Base-by-base conservation (phyloP, 1,284 basidiomycete genomes). In the Paramarasmius palmivorus region DNA sequence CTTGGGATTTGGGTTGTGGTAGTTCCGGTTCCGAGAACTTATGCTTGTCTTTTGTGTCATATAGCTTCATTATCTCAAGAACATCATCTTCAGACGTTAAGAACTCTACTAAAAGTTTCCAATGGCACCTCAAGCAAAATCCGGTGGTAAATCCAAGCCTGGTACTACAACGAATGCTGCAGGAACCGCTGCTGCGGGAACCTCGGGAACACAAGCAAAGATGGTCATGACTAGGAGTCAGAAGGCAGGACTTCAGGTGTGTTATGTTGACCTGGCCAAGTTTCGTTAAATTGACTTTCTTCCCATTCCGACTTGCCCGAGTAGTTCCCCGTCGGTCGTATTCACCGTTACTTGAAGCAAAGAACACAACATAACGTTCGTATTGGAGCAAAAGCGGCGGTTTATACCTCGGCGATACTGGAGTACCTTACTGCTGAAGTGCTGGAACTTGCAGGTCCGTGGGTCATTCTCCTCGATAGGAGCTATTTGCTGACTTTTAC, bases 381-480 rank as follows among this genome's bases (percentile, higher is more conserved):
- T 36, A 92, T 95, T 61, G 93, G 93, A 41, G 93, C 92, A 25
- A 95, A 95, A 69, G 93, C 93, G 14, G 92, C 93, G 4, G 93
- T 95, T 7, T 95, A 95, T 68, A 91, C 90, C n/a, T 86, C 89
- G 36, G 93, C 93, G 23, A 93, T 95, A 63, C 77, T 95, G 42
- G 93, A 95, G 69, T 95, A 95, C 65, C 79, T 95, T 46, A 93
- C 92, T 0, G 93, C 93, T 26, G 93, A 95, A 68, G 93, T 95
- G 15, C 76, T 95, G 50, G 93, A 95, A 66, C 79, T 95, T 47
- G 92, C 92, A 55, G 92, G 91, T 90, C 57, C 57, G 83, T 75
- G 19, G 12, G 37, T 5, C 37, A 6, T 37, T 25, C 40, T 34
- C 9, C 49, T 19, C 14, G 12, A 2, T 9, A 12, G 23, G 3